Percentiles rank a stretch among this genome's conserved stretches.
Evolutionary conservation across 345 rosid genomes (phyloP).

Genomic region (Stellera chamaejasme): DNA sequence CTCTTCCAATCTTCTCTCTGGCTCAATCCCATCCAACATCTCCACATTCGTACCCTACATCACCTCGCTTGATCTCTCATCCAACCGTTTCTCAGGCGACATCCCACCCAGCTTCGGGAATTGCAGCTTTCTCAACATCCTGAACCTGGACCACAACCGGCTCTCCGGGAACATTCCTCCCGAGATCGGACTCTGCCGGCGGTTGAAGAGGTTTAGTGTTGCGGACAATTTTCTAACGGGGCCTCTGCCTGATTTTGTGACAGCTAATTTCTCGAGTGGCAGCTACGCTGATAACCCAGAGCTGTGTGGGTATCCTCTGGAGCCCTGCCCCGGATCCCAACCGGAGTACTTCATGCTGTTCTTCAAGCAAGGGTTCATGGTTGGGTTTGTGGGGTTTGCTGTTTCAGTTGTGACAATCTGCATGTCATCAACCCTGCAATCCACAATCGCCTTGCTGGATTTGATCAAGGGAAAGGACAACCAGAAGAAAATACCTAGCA

Average conservation of each 20-base stretch:
- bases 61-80: conserved; percentile 15
- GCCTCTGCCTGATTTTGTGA: conserved; percentile 8
- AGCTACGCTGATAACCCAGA: conserved; percentile 15
- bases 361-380: conserved; percentile 7
- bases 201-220: conserved; percentile 18
- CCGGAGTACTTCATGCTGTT: too few relatives aligned
- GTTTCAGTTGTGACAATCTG: conserved; percentile 1
- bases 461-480: background rate
- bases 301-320: conserved; percentile 18
- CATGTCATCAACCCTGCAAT: background rate
- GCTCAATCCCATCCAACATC: conserved; percentile 9
- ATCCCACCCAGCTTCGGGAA: conserved; percentile 16
- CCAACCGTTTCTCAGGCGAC: conserved; percentile 22
- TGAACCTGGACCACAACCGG: conserved; percentile 15
- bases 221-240: conserved; percentile 21
- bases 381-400: conserved; percentile 4
- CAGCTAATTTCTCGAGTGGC: background rate
- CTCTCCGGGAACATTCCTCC: conserved; percentile 18
- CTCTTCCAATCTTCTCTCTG: conserved; percentile 15
- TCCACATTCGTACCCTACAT: background rate
- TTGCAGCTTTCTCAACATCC: conserved; percentile 10
- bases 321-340: background rate
- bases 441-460: background rate
- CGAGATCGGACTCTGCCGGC: background rate
- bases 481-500: background rate